phyloP scores from a whole-genome alignment of 2,329 filamentous ascomycete species.

The Cercospora sp. region DNA sequence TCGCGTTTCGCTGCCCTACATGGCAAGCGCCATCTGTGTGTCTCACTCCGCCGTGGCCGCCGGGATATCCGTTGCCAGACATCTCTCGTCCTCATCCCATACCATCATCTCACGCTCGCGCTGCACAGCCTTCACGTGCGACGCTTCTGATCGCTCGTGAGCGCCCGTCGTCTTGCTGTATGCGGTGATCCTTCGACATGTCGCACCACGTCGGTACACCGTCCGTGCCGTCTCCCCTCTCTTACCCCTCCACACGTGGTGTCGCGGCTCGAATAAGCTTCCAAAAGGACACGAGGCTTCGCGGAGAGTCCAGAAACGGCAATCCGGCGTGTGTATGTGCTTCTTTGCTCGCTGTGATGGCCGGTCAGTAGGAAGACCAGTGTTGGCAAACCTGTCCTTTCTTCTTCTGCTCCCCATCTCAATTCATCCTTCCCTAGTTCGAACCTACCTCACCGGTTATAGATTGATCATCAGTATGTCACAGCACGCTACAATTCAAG shows the following conservation, averaged over 20 bases:
- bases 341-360: conserved; percentile 3
- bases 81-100: conserved; percentile 1
- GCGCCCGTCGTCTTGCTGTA: conserved; percentile 1
- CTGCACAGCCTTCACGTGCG: neutral
- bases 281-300: neutral
- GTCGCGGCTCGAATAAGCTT: neutral
- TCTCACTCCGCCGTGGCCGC: neutral
- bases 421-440: neutral
- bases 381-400: neutral
- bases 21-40: neutral
- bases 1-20: neutral
- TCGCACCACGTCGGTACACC: neutral
- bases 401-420: neutral
- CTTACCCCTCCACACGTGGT: conserved; percentile 5
- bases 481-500: conserved; percentile 17
- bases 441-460: neutral
- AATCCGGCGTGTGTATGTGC: conserved; percentile 8
- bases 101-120: neutral
- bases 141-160: neutral
- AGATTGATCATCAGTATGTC: conserved; percentile 12
- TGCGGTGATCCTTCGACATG: neutral
- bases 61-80: neutral
- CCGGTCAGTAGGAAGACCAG: conserved; percentile 1
- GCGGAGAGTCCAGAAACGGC: conserved; percentile 1
- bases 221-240: neutral